Base-by-base conservation (phyloP, 2,329 filamentous ascomycete genomes). In the Beauveria scarabaeidicola region DNA sequence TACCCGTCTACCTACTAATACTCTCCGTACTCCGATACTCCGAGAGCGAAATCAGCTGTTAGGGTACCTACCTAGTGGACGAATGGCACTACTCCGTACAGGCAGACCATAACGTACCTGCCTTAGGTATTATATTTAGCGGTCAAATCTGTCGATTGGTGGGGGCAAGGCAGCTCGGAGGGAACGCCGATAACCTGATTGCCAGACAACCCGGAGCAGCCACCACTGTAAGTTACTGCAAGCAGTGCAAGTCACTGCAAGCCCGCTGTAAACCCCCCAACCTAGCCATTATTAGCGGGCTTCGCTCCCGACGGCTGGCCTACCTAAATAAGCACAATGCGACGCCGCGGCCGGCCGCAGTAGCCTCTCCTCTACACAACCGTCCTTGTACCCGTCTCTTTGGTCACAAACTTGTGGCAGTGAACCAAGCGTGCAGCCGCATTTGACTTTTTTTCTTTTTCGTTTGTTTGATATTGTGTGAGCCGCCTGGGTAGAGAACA, bases 181-280 rank as follows among this genome's bases (percentile, higher is more conserved):
- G 47, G 56, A 58, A 58, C 23, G 38, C 56, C 56, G 56, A 38
- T 44, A 15, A 10, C 44, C n/a, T n/a, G n/a, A n/a, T n/a, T n/a
- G n/a, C n/a, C 53, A 21, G 19, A 10, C 17, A 41, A 17, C 10
- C 43, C 17, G n/a, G 5, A 48, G 44, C 9, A 27, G 17, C 17
- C 17, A 41, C n/a, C 10, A 29, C 21, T 25, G 17, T 21, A 21
- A 9, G 1, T n/a, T 25, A 15, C 21, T 10, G 6, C 38, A 36
- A 23, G 21, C 17, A 15, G 13, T 10, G 6, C 38, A 36, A 23
- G 21, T 2, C 17, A 11, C 52, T 43, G 38, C 11, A 43, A 27
- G 15, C 21, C 29, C 15, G 38, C 52, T 27, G 21, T 11, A 19
- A 29, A 17, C 3, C 32, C 36, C 17, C 8, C 10, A 19, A 27